These are phyloP conservation scores for Nannochloris sp. DNA, from an alignment of 139 green algal genomes.

Conservation along the genomic window DNA sequence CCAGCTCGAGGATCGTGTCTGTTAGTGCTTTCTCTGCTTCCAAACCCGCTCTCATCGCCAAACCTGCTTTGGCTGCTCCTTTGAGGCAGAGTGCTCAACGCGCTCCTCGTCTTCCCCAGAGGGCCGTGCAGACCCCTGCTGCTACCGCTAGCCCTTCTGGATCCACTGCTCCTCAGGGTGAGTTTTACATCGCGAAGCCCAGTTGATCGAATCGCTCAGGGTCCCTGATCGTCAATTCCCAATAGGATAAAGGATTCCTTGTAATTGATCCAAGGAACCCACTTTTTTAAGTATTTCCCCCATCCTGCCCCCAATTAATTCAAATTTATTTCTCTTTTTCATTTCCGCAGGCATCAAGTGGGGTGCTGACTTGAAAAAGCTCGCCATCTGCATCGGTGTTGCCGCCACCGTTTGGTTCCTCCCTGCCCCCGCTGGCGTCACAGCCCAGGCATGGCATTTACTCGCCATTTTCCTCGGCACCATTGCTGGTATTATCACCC, in stretches of 20 bases:
- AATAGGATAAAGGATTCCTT: too few relatives aligned
- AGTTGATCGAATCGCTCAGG: too few relatives aligned
- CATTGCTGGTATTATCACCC: conserved; percentile 88
- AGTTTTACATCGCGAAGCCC: too few relatives aligned
- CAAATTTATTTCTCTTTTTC: neutral
- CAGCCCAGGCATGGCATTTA: conserved; percentile 74
- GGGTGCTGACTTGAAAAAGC: conserved; percentile 86
- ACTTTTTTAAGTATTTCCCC: too few relatives aligned
- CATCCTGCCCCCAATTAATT: neutral
- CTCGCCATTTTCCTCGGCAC: conserved; percentile 88
- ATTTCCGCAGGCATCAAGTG: conserved; percentile 52
- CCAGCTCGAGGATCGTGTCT: neutral
- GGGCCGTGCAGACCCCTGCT: neutral
- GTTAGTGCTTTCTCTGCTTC: neutral
- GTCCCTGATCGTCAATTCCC: too few relatives aligned
- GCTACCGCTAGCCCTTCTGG: neutral
- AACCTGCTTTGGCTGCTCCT: neutral
- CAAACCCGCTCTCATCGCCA: neutral
- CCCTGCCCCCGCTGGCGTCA: conserved; percentile 74
- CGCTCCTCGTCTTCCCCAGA: neutral
- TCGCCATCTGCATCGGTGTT: conserved; percentile 75
- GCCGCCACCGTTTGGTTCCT: conserved; percentile 69
- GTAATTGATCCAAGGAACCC: too few relatives aligned
- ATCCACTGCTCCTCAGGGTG: neutral
- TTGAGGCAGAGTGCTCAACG: neutral